Base-by-base conservation (phyloP, 1,284 basidiomycete genomes). In the Ceratobasidium sp. region DNA sequence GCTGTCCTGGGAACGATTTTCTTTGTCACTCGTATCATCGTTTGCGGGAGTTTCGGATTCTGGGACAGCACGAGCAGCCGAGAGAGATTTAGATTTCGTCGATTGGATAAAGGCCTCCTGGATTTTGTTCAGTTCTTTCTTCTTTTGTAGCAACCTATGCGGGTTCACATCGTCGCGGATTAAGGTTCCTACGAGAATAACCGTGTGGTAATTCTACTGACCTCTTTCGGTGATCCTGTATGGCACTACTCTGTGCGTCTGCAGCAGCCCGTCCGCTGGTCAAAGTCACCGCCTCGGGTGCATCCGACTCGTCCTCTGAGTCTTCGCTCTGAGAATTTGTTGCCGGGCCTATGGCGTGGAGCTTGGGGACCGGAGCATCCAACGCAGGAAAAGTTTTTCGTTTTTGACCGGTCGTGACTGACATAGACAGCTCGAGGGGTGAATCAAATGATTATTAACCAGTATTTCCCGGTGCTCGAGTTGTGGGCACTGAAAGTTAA, bases 311-410 rank as follows among this genome's bases (percentile, higher is more conserved):
- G 11, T 46, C n/a, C n/a, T 69, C 65, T 8, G 65, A 69, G 7
- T 19, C n/a, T 8, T 56, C 65, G 11, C 37, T 6, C 6, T 49
- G 29, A n/a, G 65, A 53, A 13, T 43, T 34, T 27, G 16, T 19
- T 13, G 24, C 51, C 14, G 24, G 7, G 37, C 8, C n/a, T 8
- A 24, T 14, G 2, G 4, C 2, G 1, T 14, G 16, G 4, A 16
- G 41, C 13, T 51, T 19, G 29, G 46, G 64, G 2, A 34, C 31
- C 29, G 62, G 24, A 49, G 48, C 49, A 24, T 53, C 64, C 27
- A 66, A 31, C 8, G 24, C 64, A 27, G 64, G 64, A 66, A 66
- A 66, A 66, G 46, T 66, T 66, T 66, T 66, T 24, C 46, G 64
- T 53, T 53, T 66, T 27, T 48, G 48, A 27, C 22, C 11, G n/a